Evolutionary conservation across 1,139 yeast genomes (phyloP).

Genomic region (Kurtzmaniella quercitrusa): DNA sequence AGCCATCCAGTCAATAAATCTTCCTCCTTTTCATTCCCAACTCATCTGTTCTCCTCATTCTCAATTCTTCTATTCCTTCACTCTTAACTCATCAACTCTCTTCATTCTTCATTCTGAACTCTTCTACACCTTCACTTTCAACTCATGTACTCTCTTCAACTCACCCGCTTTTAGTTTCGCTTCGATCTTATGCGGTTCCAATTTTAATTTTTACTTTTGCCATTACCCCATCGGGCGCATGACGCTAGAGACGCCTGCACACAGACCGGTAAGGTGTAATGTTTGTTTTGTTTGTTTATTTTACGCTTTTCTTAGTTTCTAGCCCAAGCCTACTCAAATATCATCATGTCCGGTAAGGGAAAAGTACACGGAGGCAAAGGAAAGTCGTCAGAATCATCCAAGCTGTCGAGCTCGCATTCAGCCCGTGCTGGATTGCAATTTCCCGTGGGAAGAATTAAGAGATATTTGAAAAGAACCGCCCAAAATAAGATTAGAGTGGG

Average conservation of each 20-base stretch:
- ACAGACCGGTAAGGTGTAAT: not conserved
- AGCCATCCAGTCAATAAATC: no score
- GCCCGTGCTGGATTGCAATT: constrained; percentile 97
- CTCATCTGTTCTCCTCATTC: no score
- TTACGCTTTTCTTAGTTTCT: constrained; percentile 3
- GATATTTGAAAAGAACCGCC: constrained; percentile 88
- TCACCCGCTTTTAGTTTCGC: not conserved
- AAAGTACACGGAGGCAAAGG: constrained; percentile 98
- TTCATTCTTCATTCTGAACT: no score
- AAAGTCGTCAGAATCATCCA: constrained; percentile 69
- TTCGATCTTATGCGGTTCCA: not conserved
- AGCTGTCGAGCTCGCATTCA: constrained; percentile 78
- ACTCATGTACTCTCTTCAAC: no score
- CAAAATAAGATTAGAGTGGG: constrained; percentile 96
- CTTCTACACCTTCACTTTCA: no score
- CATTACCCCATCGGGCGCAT: not conserved
- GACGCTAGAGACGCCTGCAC: constrained; percentile 1
- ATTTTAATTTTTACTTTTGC: not conserved
- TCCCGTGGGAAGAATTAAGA: constrained; percentile 98
- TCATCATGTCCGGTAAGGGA: constrained; percentile 72
- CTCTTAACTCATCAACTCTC: no score
- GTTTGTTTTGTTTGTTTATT: constrained; percentile 7
- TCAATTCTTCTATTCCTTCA: no score
- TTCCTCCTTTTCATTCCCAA: no score
- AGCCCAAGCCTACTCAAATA: constrained; percentile 1